Evolutionary conservation across 805 yeast genomes (phyloP).

Genomic region (Candida jianshihensis): DNA sequence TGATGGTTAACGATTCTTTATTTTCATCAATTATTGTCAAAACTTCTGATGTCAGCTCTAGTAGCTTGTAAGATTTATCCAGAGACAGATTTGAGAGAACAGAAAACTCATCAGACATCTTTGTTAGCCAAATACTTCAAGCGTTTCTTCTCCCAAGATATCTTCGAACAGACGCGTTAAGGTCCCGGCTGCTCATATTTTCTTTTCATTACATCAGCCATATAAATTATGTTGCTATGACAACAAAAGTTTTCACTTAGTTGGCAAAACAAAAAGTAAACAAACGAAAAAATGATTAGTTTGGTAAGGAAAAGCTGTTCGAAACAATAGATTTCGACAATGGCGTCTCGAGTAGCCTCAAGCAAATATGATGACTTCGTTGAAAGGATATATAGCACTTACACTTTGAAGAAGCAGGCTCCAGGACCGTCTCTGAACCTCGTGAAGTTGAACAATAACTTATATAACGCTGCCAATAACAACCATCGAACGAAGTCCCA

Average conservation of each 20-base stretch:
- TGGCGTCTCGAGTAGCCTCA: constrained; percentile 17
- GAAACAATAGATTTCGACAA: neutral
- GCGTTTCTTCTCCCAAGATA: too few relatives aligned
- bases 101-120: neutral
- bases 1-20: constrained; percentile 20
- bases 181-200: too few relatives aligned
- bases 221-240: too few relatives aligned
- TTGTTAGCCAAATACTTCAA: neutral
- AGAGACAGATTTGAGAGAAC: constrained; percentile 9
- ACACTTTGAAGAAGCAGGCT: constrained; percentile 1
- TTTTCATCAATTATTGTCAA: constrained; percentile 28
- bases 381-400: constrained; percentile 4
- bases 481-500: constrained; percentile 17
- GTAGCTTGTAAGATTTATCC: constrained; percentile 35
- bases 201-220: too few relatives aligned
- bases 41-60: constrained; percentile 48
- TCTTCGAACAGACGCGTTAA: neutral
- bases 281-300: neutral
- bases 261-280: too few relatives aligned
- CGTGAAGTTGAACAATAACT: constrained; percentile 16
- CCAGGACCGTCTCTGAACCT: constrained; percentile 18
- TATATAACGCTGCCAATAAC: constrained; percentile 10
- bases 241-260: too few relatives aligned
- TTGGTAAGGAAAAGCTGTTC: neutral
- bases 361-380: constrained; percentile 19